Evolutionary conservation across 2,329 filamentous ascomycete genomes (phyloP).

Genomic region (Emergomyces orientalis): DNA sequence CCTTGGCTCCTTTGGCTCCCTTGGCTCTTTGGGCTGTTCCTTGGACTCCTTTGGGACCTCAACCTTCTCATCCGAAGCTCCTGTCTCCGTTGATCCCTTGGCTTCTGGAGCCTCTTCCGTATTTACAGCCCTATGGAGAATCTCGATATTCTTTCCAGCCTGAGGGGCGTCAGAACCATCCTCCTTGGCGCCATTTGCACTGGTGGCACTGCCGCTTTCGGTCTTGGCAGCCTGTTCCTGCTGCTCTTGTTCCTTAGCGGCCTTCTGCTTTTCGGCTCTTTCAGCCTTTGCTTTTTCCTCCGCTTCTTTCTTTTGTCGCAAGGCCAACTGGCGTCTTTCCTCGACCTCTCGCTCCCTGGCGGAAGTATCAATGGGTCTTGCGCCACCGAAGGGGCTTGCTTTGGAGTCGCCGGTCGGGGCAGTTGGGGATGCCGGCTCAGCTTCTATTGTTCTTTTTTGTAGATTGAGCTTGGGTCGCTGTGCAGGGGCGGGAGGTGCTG

Average conservation of each 20-base stretch:
- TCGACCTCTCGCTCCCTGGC: slow-evolving; percentile 82
- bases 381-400: slow-evolving; percentile 86
- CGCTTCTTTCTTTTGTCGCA: slow-evolving; percentile 76
- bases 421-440: slow-evolving; percentile 42
- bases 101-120: slow-evolving; percentile 38
- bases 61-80: slow-evolving; percentile 10
- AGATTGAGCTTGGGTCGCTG: slow-evolving; percentile 77
- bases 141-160: slow-evolving; percentile 45
- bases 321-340: slow-evolving; percentile 65
- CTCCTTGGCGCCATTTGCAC: slow-evolving; percentile 33
- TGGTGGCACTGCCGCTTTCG: slow-evolving; percentile 28
- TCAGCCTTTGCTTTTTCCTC: slow-evolving; percentile 77
- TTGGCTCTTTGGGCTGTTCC: slow-evolving; percentile 37
- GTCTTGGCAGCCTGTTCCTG: slow-evolving; percentile 30
- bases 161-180: slow-evolving; percentile 33
- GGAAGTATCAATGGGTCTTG: slow-evolving; percentile 86
- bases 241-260: slow-evolving; percentile 53
- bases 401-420: slow-evolving; percentile 55
- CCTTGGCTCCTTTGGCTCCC: slow-evolving; percentile 19
- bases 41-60: slow-evolving; percentile 15
- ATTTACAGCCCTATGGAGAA: slow-evolving; percentile 43
- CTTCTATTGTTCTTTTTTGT: slow-evolving; percentile 80
- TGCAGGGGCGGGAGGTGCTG: slow-evolving; percentile 55
- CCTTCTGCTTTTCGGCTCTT: slow-evolving; percentile 52
- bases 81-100: slow-evolving; percentile 38